Conservation (phyloP, 2,329 filamentous ascomycete genomes). For the Geosmithia flava region DNA sequence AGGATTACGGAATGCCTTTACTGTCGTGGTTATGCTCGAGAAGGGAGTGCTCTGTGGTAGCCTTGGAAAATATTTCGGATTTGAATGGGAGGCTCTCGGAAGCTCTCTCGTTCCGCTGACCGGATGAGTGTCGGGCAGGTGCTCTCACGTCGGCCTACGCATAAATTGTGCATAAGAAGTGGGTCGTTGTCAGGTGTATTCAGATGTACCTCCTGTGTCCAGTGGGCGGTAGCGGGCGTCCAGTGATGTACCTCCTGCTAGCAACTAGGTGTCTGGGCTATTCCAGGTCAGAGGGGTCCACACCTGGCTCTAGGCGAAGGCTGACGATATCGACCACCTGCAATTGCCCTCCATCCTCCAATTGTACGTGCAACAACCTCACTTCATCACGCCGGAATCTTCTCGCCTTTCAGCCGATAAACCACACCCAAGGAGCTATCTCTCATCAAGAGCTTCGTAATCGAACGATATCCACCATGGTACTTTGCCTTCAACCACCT, state of each 20-base stretch:
- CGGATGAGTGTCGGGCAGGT: neutral
- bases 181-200: neutral
- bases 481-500: neutral
- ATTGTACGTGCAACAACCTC: neutral
- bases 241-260: neutral
- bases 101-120: neutral
- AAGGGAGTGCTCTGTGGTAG: neutral
- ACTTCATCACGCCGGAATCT: neutral
- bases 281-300: neutral
- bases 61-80: neutral
- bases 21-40: neutral
- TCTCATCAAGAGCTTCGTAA: neutral
- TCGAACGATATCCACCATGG: neutral
- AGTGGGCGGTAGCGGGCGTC: neutral
- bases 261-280: neutral
- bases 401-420: neutral
- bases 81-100: neutral
- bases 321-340: neutral
- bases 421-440: neutral
- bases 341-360: neutral
- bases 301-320: neutral
- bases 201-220: neutral
- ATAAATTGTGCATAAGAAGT: conserved; percentile 1
- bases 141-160: neutral
- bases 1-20: neutral